Percentiles rank a stretch among this genome's conserved stretches.
Evolutionary conservation across 2,329 filamentous ascomycete species (phyloP).

Genomic region (Aspergillus texensis): DNA sequence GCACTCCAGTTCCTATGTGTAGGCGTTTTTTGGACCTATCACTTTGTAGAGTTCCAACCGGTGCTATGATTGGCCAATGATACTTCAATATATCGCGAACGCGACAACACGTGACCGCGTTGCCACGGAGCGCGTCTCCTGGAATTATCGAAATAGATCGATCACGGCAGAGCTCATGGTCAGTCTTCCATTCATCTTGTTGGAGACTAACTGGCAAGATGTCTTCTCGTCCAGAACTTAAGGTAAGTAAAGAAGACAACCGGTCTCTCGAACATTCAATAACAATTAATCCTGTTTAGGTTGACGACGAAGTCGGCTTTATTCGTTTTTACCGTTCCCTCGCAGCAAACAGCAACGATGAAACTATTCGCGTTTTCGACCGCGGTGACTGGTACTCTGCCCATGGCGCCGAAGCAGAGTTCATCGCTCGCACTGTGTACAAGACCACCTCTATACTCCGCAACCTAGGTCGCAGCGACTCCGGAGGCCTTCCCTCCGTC

Average conservation of each 20-base stretch:
- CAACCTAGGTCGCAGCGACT: slow-evolving; percentile 80
- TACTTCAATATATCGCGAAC: slow-evolving; percentile 31
- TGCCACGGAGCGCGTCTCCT: slow-evolving; percentile 26
- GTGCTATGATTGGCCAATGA: slow-evolving; percentile 15
- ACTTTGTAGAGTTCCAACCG: neutral
- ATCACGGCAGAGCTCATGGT: slow-evolving; percentile 12
- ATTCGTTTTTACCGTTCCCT: slow-evolving; percentile 95
- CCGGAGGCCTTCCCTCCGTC: slow-evolving; percentile 86
- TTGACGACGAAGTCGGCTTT: slow-evolving; percentile 96
- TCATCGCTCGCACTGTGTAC: slow-evolving; percentile 71
- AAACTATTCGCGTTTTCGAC: slow-evolving; percentile 86
- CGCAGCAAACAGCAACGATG: slow-evolving; percentile 62
- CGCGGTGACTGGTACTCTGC: slow-evolving; percentile 91
- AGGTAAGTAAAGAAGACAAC: slow-evolving; percentile 50
- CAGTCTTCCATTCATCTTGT: slow-evolving; percentile 11
- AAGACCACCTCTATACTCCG: slow-evolving; percentile 95
- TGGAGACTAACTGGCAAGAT: slow-evolving; percentile 48
- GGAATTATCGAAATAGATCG: neutral
- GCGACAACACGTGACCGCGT: slow-evolving; percentile 39
- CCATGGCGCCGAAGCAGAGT: slow-evolving; percentile 50
- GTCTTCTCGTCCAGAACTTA: slow-evolving; percentile 72
- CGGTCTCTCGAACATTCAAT: slow-evolving; percentile 11
- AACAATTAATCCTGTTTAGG: slow-evolving; percentile 50
- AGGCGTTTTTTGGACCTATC: neutral
- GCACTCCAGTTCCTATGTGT: neutral